Percentiles rank a stretch among this genome's conserved stretches.
These are phyloP conservation scores for Arthroderma uncinatum DNA, from an alignment of 2,329 filamentous ascomycete species.

Conservation along the genomic window DNA sequence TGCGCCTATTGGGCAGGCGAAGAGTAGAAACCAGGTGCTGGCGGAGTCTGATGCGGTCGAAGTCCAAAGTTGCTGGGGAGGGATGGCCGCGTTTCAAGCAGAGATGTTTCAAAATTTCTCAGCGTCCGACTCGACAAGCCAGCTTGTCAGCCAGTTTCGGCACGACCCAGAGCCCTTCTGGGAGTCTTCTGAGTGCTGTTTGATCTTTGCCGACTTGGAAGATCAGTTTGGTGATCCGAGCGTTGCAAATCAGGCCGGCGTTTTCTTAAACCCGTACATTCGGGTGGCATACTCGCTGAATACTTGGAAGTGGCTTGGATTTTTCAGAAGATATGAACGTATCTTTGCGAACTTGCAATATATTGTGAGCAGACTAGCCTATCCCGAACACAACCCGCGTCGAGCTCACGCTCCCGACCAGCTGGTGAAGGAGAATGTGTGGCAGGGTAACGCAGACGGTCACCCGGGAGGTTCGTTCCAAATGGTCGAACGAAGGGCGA, in stretches of 20 bases:
- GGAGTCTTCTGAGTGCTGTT: slow-evolving; percentile 12
- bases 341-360: slow-evolving; percentile 12
- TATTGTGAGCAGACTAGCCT: slow-evolving; percentile 10
- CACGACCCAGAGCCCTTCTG: slow-evolving; percentile 8
- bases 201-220: slow-evolving; percentile 12
- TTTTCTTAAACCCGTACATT: slow-evolving; percentile 10
- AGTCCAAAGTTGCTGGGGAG: slow-evolving; percentile 13
- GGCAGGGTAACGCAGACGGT: neutral
- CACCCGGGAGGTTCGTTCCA: slow-evolving; percentile 8
- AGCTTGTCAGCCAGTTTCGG: neutral
- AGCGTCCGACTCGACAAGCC: neutral
- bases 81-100: slow-evolving; percentile 11
- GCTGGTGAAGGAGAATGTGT: slow-evolving; percentile 5
- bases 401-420: slow-evolving; percentile 6
- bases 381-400: slow-evolving; percentile 12
- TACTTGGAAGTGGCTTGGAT: slow-evolving; percentile 9
- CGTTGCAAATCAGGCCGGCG: slow-evolving; percentile 2
- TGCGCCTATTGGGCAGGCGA: slow-evolving; percentile 4
- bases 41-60: slow-evolving; percentile 8
- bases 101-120: neutral
- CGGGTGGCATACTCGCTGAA: slow-evolving; percentile 9
- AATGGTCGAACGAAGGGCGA: slow-evolving; percentile 7
- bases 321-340: slow-evolving; percentile 11
- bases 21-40: slow-evolving; percentile 9
- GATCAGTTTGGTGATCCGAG: slow-evolving; percentile 5